Base-by-base conservation (phyloP, 2,329 filamentous ascomycete genomes). In the Apiospora koreana region DNA sequence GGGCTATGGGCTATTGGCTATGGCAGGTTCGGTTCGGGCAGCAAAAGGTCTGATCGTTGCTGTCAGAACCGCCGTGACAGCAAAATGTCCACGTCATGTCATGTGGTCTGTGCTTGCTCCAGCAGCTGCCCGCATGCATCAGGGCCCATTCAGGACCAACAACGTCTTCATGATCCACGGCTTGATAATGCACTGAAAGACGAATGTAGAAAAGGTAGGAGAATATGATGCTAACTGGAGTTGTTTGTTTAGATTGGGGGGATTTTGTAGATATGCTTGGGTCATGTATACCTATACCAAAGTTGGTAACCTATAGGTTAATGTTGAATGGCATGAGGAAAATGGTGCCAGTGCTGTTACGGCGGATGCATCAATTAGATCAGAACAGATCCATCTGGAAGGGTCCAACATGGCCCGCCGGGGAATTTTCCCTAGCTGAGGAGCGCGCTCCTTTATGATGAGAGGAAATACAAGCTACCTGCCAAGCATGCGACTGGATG, bases 101-200 rank as follows among this genome's bases (percentile, higher is more conserved):
- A 54, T 54, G 50, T 62, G 54, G 54, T 62, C 54, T n/a, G 54
- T 62, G 54, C 54, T 62, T 38, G 18, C 9, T n/a, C 50, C 25
- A 54, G 50, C 50, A 54, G 3, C 12, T 16, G 41, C 25, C 50
- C 14, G 54, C 54, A 62, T 35, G 50, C 28, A 28, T 35, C 18
- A 28, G 25, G 18, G n/a, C 54, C 31, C 8, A 8, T 62, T 8
- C 21, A 31, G 31, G 9, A 62, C 31, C 21, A 38, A 62, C 31
- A 62, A 5, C 31, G 21, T 14, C 54, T 35, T 35, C 16, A n/a
- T 3, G 2, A 35, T 21, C 35, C 2, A 28, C 6, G 4, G 25
- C 45, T 23, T 18, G 14, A 16, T n/a, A 14, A n/a, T n/a, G 18
- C 8, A 62, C 3, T 10, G 50, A 12, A 35, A 35, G 16, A 58